Base-by-base conservation (phyloP, 805 yeast genomes). In the Candida qinlingensis region DNA sequence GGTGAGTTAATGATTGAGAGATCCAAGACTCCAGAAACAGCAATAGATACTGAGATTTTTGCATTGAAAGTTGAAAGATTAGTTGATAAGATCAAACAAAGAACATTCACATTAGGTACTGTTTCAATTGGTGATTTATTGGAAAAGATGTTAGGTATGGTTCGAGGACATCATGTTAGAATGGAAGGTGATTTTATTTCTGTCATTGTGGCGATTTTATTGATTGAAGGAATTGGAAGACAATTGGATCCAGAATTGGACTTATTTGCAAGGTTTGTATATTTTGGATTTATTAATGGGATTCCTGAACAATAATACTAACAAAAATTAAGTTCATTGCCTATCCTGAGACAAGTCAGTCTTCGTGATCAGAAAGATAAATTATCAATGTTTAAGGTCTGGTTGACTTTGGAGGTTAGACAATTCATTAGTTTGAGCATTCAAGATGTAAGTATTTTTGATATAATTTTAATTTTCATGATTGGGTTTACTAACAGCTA, bases 181-280 rank as follows among this genome's bases (percentile, higher is more conserved):
- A 87, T 94, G 96, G 99, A 94, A 62, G 95, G 96, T 6, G 99
- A 94, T 66, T 94, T 94, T 62, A 83, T 94, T 39, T 89, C 96
- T 31, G 96, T 94, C 27, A 85, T 94, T n/a, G 89, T 94, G 33
- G 96, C 98, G 1, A 90, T 94, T 27, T 69, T 94, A 47, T 72
- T 94, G 47, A 70, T 94, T 49, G 99, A 94, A 66, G 99, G 99
- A 9, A 86, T 94, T 46, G 98, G 99, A 25, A 76, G 98, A 62
- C 96, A 86, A 66, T 73, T 94, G 47, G 96, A 94, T 66, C 97
- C 98, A 2, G 82, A 89, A 39, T 73, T 94, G 60, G 99, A 94
- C 68, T 76, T 94, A 44, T 92, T 94, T 76, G 96, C 96, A 77
- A 87, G 96, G 94, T 87, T 81, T 76, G 94, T 86, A 83, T 83